These are phyloP conservation scores for Lumnitzera littorea DNA, from an alignment of 345 rosid species.

Conservation along the genomic window DNA sequence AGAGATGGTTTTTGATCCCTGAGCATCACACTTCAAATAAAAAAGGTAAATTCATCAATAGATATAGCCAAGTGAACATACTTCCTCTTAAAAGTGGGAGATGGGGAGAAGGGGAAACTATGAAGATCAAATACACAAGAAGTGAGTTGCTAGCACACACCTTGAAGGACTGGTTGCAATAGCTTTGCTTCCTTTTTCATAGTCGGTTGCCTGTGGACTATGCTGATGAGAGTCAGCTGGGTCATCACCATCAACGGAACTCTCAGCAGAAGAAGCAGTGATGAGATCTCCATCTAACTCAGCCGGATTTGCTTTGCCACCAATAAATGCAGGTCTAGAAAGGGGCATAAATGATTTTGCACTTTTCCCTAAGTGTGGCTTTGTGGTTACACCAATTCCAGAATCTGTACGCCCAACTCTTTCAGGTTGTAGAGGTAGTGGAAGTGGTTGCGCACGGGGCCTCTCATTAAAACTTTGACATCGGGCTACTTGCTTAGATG, in stretches of 20 bases:
- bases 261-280: constrained; percentile 62
- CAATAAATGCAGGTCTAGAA: constrained; percentile 48
- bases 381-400: constrained; percentile 34
- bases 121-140: not conserved
- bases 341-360: constrained; percentile 54
- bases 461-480: constrained; percentile 83
- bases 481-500: constrained; percentile 58
- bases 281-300: constrained; percentile 54
- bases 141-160: constrained; percentile 23
- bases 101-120: constrained; percentile 3
- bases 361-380: constrained; percentile 38
- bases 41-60: constrained; percentile 8
- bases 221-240: constrained; percentile 48
- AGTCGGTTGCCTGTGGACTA: constrained; percentile 70
- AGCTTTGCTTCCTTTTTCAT: constrained; percentile 56
- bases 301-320: constrained; percentile 30
- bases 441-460: constrained; percentile 76
- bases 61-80: constrained; percentile 3
- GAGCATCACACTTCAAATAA: constrained; percentile 29
- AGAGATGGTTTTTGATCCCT: constrained; percentile 43
- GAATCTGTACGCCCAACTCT: constrained; percentile 36
- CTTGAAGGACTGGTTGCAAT: constrained; percentile 50
- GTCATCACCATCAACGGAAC: constrained; percentile 58
- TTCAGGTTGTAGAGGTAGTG: constrained; percentile 50
- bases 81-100: not conserved